These are phyloP conservation scores for Pyrenochaeta sp. DNA, from an alignment of 2,329 filamentous ascomycete species.

Conservation along the genomic window DNA sequence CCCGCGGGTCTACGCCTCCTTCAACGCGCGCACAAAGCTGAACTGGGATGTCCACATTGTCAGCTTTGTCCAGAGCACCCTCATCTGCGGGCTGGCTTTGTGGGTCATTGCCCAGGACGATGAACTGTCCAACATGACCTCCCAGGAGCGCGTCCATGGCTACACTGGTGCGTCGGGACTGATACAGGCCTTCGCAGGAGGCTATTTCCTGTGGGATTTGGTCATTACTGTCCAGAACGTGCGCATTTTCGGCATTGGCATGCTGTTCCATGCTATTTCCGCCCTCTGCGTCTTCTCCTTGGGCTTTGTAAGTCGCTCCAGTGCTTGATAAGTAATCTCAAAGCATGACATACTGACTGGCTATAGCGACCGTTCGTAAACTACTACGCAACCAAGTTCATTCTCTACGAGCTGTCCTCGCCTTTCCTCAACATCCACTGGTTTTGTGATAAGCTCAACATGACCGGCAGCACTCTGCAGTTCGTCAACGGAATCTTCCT, in stretches of 20 bases:
- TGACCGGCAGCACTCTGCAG: conserved; percentile 77
- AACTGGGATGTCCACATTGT: conserved; percentile 91
- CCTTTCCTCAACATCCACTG: conserved; percentile 89
- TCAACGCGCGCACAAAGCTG: conserved; percentile 69
- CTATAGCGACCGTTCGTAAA: conserved; percentile 80
- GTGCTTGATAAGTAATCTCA: too few relatives aligned
- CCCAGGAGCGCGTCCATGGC: conserved; percentile 75
- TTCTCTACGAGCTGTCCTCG: conserved; percentile 86
- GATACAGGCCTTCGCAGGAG: conserved; percentile 77
- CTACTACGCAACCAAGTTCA: conserved; percentile 81
- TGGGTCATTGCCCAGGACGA: conserved; percentile 73
- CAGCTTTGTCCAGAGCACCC: conserved; percentile 76
- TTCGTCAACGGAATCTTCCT: conserved; percentile 79
- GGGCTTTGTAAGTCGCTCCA: conserved; percentile 73
- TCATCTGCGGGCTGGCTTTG: conserved; percentile 76
- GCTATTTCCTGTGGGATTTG: conserved; percentile 87
- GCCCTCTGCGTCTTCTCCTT: conserved; percentile 77
- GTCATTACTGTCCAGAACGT: conserved; percentile 72
- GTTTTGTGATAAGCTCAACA: conserved; percentile 87
- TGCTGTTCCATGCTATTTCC: conserved; percentile 78
- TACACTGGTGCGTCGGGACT: conserved; percentile 76
- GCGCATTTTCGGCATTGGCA: conserved; percentile 75
- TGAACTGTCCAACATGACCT: conserved; percentile 71
- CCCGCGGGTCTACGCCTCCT: conserved; percentile 67
- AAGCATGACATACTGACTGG: conserved; percentile 3